Conservation (phyloP, 805 yeast genomes). For the Lipomyces sp. region DNA sequence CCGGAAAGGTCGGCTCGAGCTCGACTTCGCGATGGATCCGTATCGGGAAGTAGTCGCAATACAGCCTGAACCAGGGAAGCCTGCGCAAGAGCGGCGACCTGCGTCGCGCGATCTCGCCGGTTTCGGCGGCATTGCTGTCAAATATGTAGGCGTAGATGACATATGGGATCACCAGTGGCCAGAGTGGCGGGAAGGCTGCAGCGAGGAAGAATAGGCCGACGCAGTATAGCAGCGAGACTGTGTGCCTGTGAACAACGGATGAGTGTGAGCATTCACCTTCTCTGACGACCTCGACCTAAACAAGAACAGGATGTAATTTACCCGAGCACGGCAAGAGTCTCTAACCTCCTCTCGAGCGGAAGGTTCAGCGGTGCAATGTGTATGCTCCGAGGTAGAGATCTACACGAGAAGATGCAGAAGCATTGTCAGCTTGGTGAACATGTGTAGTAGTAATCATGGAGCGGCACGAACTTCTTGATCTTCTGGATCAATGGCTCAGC, state of each 20-base stretch:
- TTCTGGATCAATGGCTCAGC: not conserved
- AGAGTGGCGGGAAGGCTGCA: conserved; percentile 57
- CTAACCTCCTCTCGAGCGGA: conserved; percentile 56
- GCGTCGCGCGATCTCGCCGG: conserved; percentile 64
- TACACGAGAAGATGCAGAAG: too few relatives aligned
- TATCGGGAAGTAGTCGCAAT: conserved; percentile 78
- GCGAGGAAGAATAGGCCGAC: conserved; percentile 47
- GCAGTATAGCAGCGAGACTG: conserved; percentile 23
- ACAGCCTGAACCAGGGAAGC: conserved; percentile 62
- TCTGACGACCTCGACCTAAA: too few relatives aligned
- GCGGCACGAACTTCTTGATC: not conserved
- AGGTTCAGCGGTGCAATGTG: conserved; percentile 51
- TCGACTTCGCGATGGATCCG: conserved; percentile 62
- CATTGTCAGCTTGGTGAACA: not conserved
- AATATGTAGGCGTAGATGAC: conserved; percentile 47
- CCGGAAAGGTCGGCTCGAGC: conserved; percentile 64
- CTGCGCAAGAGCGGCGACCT: conserved; percentile 57
- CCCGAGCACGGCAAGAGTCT: conserved; percentile 62
- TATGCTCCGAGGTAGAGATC: conserved; percentile 9
- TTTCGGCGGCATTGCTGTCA: conserved; percentile 63
- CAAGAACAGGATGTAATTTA: too few relatives aligned
- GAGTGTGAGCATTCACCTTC: too few relatives aligned
- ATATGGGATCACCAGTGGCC: conserved; percentile 70
- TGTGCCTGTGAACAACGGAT: too few relatives aligned
- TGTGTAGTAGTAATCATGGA: too few relatives aligned